A percentile compares a stretch with the other conserved stretches of the same genome.
Evolutionary conservation across 2,329 filamentous ascomycete species (phyloP).

Genomic region (Neonectria sp.): DNA sequence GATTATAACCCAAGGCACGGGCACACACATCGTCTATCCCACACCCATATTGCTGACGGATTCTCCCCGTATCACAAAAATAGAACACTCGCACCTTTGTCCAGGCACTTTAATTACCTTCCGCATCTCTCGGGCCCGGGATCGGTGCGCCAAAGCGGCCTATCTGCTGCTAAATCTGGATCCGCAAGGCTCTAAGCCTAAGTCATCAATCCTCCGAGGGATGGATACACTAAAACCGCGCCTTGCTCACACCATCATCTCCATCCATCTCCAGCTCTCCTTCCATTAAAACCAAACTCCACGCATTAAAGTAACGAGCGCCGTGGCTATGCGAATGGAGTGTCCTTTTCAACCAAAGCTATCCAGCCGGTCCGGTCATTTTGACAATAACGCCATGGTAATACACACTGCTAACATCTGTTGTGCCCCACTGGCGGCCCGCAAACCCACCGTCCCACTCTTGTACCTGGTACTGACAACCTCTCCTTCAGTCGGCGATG

Average conservation of each 20-base stretch:
- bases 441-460: neutral
- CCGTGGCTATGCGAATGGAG: conserved; percentile 43
- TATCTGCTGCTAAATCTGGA: conserved; percentile 5
- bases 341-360: conserved; percentile 31
- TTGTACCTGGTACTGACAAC: conserved; percentile 2
- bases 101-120: neutral
- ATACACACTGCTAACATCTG: conserved; percentile 27
- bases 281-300: conserved; percentile 27
- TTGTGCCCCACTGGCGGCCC: neutral
- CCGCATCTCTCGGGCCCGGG: neutral
- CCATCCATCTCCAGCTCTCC: conserved; percentile 38
- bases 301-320: conserved; percentile 42
- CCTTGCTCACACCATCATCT: neutral
- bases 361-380: conserved; percentile 23
- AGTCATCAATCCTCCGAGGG: neutral
- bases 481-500: conserved; percentile 55
- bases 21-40: conserved; percentile 19
- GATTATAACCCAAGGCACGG: neutral
- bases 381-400: conserved; percentile 31
- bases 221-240: neutral
- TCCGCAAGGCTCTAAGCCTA: neutral
- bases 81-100: conserved; percentile 1
- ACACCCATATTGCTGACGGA: conserved; percentile 19
- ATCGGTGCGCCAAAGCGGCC: neutral
- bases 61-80: conserved; percentile 1